phyloP scores from a whole-genome alignment of 2,329 filamentous ascomycete species.

The Colletotrichum sojae region DNA sequence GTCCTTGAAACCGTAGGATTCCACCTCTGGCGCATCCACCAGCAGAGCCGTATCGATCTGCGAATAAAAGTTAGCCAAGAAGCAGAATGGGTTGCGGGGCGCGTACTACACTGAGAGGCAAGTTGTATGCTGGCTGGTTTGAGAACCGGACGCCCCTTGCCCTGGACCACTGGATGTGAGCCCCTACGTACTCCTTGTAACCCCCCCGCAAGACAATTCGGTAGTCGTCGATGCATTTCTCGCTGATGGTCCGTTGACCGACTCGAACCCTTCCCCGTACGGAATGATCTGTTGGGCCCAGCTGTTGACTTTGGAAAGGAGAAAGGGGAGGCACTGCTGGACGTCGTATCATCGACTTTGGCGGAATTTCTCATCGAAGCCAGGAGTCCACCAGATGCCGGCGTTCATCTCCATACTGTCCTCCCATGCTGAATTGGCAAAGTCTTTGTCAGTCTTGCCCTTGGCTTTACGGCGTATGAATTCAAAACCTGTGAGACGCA shows the following conservation, averaged over 20 bases:
- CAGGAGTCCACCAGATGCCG: constrained; percentile 44
- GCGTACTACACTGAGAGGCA: constrained; percentile 45
- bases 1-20: constrained; percentile 45
- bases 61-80: neutral
- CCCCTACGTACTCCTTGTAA: constrained; percentile 41
- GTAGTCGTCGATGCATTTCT: constrained; percentile 44
- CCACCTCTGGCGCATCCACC: constrained; percentile 44
- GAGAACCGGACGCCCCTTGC: constrained; percentile 42
- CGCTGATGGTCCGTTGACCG: constrained; percentile 34
- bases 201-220: constrained; percentile 34
- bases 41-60: constrained; percentile 34
- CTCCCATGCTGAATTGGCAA: constrained; percentile 43
- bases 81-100: neutral
- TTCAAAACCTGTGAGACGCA: constrained; percentile 22
- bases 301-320: constrained; percentile 44
- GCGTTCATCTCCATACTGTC: constrained; percentile 47
- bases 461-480: neutral
- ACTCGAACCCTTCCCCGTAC: constrained; percentile 43
- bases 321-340: constrained; percentile 41
- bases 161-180: constrained; percentile 39
- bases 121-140: constrained; percentile 46
- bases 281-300: constrained; percentile 43
- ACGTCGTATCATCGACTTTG: constrained; percentile 41
- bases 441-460: neutral
- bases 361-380: constrained; percentile 40